phyloP scores from a whole-genome alignment of 805 yeast species.

The Suhomyces pyralidae region DNA sequence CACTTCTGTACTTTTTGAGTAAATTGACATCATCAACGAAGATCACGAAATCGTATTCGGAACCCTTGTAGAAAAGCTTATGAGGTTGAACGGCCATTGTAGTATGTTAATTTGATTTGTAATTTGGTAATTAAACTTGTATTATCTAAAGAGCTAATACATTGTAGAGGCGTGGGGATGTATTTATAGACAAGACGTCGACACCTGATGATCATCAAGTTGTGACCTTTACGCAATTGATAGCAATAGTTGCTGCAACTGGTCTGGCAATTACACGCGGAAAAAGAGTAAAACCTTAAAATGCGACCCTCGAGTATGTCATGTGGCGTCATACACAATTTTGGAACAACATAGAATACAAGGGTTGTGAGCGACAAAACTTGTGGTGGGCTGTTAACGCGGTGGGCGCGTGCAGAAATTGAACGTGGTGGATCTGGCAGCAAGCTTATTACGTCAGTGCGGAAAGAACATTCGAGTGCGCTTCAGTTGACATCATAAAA shows the following conservation, averaged over 20 bases:
- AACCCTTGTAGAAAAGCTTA: conserved; percentile 65
- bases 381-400: neutral
- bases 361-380: neutral
- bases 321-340: conserved; percentile 5
- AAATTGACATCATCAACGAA: conserved; percentile 56
- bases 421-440: neutral
- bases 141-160: neutral
- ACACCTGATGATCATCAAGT: neutral
- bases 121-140: neutral
- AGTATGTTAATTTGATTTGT: neutral
- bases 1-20: conserved; percentile 46
- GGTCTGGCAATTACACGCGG: conserved; percentile 1
- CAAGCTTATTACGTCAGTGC: neutral
- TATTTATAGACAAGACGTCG: neutral
- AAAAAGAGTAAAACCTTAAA: neutral
- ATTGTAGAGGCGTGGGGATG: neutral
- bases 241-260: conserved; percentile 5
- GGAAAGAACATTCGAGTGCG: neutral
- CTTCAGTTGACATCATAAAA: neutral
- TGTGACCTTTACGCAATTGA: neutral
- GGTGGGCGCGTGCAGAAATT: neutral
- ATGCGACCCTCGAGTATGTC: neutral
- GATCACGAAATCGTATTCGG: conserved; percentile 59
- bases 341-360: neutral
- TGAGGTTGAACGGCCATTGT: conserved; percentile 20